Percentiles rank a stretch among this genome's conserved stretches.
These are phyloP conservation scores for Nothopassalora personata DNA, from an alignment of 2,329 filamentous ascomycete genomes.

Conservation along the genomic window DNA sequence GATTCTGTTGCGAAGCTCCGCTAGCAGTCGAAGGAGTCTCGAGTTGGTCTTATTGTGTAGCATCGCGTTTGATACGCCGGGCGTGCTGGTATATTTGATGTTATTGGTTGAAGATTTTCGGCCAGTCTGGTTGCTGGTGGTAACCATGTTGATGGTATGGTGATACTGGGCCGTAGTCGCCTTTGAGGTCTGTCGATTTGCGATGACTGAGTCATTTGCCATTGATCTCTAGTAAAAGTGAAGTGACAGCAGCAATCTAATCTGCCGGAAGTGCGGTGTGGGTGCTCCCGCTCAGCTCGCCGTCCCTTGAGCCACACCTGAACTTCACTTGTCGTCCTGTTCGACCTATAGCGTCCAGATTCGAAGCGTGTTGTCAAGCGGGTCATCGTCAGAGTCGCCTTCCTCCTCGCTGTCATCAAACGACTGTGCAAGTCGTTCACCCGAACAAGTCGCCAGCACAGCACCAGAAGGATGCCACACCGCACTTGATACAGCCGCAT, in stretches of 20 bases:
- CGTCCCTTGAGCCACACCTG: not conserved
- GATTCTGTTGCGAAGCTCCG: not conserved
- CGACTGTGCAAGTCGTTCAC: constrained; percentile 29
- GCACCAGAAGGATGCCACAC: constrained; percentile 44
- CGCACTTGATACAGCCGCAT: constrained; percentile 44
- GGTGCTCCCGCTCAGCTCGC: not conserved
- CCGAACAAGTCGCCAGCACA: constrained; percentile 48
- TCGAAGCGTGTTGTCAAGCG: not conserved
- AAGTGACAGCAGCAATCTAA: not conserved
- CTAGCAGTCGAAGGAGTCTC: not conserved
- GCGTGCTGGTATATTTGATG: too few species aligned
- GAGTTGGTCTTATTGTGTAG: not conserved
- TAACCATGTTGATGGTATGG: not conserved
- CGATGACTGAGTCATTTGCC: too few species aligned
- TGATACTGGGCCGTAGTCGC: not conserved
- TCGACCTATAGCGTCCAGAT: not conserved
- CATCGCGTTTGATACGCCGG: too few species aligned
- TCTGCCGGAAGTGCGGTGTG: not conserved
- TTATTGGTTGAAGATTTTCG: too few species aligned
- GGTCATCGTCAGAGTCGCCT: not conserved
- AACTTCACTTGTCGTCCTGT: not conserved
- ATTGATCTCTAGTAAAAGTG: not conserved
- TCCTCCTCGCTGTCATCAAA: not conserved
- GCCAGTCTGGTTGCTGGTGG: too few species aligned
- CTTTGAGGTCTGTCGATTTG: too few species aligned